Conservation (phyloP, 345 rosid species). For the Xanthoceras sorbifolium region DNA sequence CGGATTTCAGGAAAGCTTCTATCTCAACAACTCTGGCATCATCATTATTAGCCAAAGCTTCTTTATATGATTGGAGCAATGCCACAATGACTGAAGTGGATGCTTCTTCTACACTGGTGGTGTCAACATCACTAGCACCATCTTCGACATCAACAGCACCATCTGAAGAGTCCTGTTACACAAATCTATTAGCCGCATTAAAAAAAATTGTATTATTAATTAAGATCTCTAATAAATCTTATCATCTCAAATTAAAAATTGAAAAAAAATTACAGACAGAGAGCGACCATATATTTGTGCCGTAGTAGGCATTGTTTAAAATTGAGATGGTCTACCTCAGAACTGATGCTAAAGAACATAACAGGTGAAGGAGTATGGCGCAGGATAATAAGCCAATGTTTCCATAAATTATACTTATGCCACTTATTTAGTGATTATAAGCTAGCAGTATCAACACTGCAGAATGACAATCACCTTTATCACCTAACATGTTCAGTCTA, state of each 20-base stretch:
- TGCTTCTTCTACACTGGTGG: conserved; percentile 46
- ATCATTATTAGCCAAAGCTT: conserved; percentile 67
- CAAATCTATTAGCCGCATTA: conserved; percentile 24
- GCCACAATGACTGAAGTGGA: conserved; percentile 47
- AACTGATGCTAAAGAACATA: not conserved
- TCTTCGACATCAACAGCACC: conserved; percentile 49
- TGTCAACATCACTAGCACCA: conserved; percentile 38
- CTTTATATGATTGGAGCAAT: conserved; percentile 60
- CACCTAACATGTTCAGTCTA: not conserved
- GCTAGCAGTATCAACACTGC: not conserved
- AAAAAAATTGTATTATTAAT: not conserved
- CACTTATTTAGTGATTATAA: not conserved
- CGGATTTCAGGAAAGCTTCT: conserved; percentile 61
- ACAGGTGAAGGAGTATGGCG: not conserved
- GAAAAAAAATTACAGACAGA: not conserved
- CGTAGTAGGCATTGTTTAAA: not conserved
- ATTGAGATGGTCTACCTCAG: not conserved
- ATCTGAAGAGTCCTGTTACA: conserved; percentile 64
- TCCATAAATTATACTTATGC: not conserved
- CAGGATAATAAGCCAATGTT: not conserved
- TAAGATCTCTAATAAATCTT: not conserved
- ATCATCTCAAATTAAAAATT: not conserved
- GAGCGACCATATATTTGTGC: not conserved
- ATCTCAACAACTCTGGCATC: conserved; percentile 62
- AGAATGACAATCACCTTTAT: not conserved